phyloP scores from a whole-genome alignment of 2,329 filamentous ascomycete genomes.

The Colletotrichum zoysiae region DNA sequence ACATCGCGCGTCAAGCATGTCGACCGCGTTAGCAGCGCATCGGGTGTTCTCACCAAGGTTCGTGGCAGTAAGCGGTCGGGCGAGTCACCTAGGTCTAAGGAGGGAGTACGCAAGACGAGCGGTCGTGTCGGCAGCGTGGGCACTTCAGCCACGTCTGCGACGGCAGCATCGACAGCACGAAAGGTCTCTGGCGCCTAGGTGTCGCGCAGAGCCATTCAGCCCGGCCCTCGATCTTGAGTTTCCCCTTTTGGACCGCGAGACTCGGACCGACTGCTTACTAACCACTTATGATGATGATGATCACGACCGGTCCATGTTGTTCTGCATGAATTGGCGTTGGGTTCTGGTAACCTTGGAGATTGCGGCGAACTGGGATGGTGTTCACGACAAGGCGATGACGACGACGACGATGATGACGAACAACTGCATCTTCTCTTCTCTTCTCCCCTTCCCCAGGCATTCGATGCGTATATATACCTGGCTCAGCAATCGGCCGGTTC shows the following conservation, averaged over 20 bases:
- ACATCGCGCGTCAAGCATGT: constrained; percentile 70
- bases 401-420: constrained; percentile 30
- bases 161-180: constrained; percentile 59
- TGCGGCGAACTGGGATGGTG: constrained; percentile 36
- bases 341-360: constrained; percentile 41
- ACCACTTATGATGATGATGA: constrained; percentile 58
- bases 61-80: constrained; percentile 69
- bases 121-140: constrained; percentile 73
- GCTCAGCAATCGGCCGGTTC: constrained; percentile 29
- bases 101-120: constrained; percentile 75
- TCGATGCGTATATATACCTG: constrained; percentile 39
- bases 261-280: constrained; percentile 43
- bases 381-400: constrained; percentile 38
- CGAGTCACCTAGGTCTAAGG: constrained; percentile 65
- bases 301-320: constrained; percentile 56
- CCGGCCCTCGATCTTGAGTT: constrained; percentile 29
- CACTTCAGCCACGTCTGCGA: constrained; percentile 55
- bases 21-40: constrained; percentile 64
- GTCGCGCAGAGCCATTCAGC: constrained; percentile 42
- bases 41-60: constrained; percentile 73
- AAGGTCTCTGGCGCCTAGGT: constrained; percentile 65
- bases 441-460: constrained; percentile 32
- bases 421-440: constrained; percentile 32
- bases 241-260: constrained; percentile 14
- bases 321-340: constrained; percentile 60